phyloP scores from a whole-genome alignment of 2,329 filamentous ascomycete species.

The Colletotrichum horii region DNA sequence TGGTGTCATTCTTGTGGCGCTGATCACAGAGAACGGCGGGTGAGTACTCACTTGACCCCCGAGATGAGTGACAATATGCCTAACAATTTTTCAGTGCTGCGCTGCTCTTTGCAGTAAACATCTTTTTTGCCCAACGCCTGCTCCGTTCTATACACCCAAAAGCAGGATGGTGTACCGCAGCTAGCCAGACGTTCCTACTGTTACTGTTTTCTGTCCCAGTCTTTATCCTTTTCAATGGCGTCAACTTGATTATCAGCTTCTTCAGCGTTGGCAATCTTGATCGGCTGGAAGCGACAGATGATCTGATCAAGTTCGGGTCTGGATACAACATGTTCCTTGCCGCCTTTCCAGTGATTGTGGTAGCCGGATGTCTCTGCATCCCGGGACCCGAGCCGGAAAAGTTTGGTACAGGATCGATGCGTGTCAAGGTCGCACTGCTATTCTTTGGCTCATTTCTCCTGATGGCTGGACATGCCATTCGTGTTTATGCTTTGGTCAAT shows the following conservation, averaged over 20 bases:
- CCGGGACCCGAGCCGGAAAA: slow-evolving; percentile 32
- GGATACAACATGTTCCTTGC: slow-evolving; percentile 27
- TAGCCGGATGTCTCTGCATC: slow-evolving; percentile 28
- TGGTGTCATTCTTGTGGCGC: slow-evolving; percentile 36
- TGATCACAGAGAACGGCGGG: slow-evolving; percentile 41
- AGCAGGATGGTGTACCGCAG: slow-evolving; percentile 36
- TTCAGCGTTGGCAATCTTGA: slow-evolving; percentile 23
- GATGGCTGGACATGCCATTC: slow-evolving; percentile 24
- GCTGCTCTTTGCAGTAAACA: slow-evolving; percentile 39
- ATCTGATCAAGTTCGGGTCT: slow-evolving; percentile 23
- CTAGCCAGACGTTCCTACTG: slow-evolving; percentile 27
- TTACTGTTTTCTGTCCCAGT: slow-evolving; percentile 30
- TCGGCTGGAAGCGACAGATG: slow-evolving; percentile 14
- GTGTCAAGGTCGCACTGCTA: slow-evolving; percentile 33
- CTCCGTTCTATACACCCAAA: slow-evolving; percentile 40
- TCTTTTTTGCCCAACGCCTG: slow-evolving; percentile 43
- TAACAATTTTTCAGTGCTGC: slow-evolving; percentile 28
- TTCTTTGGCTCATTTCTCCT: slow-evolving; percentile 23
- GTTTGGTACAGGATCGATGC: slow-evolving; percentile 36
- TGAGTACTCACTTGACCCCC: slow-evolving; percentile 4
- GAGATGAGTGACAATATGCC: not conserved
- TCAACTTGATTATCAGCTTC: slow-evolving; percentile 30
- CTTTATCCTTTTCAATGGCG: slow-evolving; percentile 36
- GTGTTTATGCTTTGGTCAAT: slow-evolving; percentile 29
- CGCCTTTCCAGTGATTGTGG: slow-evolving; percentile 24